Conservation (phyloP, 2,329 filamentous ascomycete species). For the Paracorniculantispora psalliotae region DNA sequence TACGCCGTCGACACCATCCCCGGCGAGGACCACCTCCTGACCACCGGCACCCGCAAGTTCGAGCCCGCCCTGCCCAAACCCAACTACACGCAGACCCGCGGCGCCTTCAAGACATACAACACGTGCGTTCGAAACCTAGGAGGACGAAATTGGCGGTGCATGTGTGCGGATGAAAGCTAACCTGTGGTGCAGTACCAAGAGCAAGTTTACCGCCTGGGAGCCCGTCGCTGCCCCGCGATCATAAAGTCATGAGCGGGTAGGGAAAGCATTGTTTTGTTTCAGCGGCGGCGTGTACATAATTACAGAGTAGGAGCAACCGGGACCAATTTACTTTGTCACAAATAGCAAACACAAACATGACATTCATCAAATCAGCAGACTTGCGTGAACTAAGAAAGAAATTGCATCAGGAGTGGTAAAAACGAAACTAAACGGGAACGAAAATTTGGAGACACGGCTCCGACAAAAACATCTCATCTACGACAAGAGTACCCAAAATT, state of each 20-base stretch:
- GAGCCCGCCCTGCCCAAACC: slow-evolving; percentile 67
- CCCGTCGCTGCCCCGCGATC: slow-evolving; percentile 35
- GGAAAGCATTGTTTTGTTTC: background rate
- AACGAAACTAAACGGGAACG: background rate
- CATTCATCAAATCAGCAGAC: background rate
- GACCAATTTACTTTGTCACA: background rate
- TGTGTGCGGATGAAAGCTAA: slow-evolving; percentile 17
- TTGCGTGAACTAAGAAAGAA: background rate
- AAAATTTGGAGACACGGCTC: background rate
- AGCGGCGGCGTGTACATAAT: slow-evolving; percentile 27
- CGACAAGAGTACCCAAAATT: slow-evolving; percentile 4
- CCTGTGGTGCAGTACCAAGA: slow-evolving; percentile 39
- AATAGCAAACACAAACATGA: background rate
- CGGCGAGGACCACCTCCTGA: slow-evolving; percentile 66
- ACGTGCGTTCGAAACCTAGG: no score
- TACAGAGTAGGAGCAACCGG: background rate
- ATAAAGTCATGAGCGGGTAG: slow-evolving; percentile 18
- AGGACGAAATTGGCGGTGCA: no score
- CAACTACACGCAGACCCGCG: slow-evolving; percentile 70
- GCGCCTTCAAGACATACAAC: slow-evolving; percentile 87
- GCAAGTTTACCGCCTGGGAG: slow-evolving; percentile 51
- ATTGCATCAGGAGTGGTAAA: background rate
- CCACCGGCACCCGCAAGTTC: slow-evolving; percentile 65
- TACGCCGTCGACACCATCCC: slow-evolving; percentile 89
- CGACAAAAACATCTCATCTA: slow-evolving; percentile 1